These are phyloP conservation scores for Isabelozyma rhagii DNA, from an alignment of 805 yeast genomes.

Conservation along the genomic window DNA sequence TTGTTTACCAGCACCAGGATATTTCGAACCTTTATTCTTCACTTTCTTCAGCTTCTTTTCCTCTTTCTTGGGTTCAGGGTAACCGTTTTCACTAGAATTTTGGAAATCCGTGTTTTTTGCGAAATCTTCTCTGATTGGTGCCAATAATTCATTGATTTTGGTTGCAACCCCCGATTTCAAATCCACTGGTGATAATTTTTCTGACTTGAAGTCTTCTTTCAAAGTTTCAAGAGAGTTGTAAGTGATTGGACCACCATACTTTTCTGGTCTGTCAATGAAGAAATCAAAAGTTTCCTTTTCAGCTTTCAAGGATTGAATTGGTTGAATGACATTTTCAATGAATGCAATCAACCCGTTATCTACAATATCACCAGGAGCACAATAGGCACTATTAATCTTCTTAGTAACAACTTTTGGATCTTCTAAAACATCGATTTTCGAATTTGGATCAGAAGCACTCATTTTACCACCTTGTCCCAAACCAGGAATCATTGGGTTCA, in stretches of 20 bases:
- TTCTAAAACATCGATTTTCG: slow-evolving; percentile 90
- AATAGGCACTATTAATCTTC: slow-evolving; percentile 88
- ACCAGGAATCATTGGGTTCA: slow-evolving; percentile 99
- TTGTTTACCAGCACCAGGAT: slow-evolving; percentile 58
- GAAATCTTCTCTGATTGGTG: slow-evolving; percentile 76
- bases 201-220: slow-evolving; percentile 67
- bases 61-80: slow-evolving; percentile 68
- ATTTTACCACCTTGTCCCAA: slow-evolving; percentile 95
- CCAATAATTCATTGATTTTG: slow-evolving; percentile 74
- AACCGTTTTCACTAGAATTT: slow-evolving; percentile 73
- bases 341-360: slow-evolving; percentile 90
- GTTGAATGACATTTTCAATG: slow-evolving; percentile 78
- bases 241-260: slow-evolving; percentile 90
- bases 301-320: slow-evolving; percentile 74
- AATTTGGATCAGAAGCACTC: slow-evolving; percentile 99
- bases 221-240: slow-evolving; percentile 66
- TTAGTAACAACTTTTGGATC: slow-evolving; percentile 84
- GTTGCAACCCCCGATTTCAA: slow-evolving; percentile 90
- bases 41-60: slow-evolving; percentile 70
- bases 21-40: slow-evolving; percentile 85
- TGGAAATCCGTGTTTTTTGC: slow-evolving; percentile 64
- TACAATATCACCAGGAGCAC: slow-evolving; percentile 89
- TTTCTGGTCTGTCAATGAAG: slow-evolving; percentile 85
- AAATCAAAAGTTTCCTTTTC: slow-evolving; percentile 58
- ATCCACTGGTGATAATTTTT: slow-evolving; percentile 86